Evolutionary conservation across 768 basidiomycete genomes (phyloP), one percentile per base, ranked within the genome.

Genomic region (Tephrocybe rancida): DNA sequence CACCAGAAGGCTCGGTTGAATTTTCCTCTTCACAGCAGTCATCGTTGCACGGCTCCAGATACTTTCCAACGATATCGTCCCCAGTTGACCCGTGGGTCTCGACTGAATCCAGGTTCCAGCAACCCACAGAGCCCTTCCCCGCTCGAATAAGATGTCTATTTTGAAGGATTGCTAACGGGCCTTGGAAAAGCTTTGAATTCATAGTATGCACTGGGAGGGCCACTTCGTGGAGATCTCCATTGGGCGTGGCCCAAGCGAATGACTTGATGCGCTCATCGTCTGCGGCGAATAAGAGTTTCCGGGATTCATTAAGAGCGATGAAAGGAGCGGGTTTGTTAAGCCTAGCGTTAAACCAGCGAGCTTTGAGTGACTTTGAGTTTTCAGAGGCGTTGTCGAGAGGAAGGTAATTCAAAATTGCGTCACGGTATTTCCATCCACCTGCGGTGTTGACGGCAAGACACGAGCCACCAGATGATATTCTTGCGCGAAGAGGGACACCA

Each of bases 251-350:
- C 66, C 72, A 75, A 3, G 55, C 54, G 55, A 69, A 80, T 0
- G 74, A 73, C 52, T 77, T 78, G 54, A 77, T 54, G 13, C 72
- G 58, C 14, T 61, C 53, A 9, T 34, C 38, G 50, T 78, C 75
- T 1, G 66, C 75, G 1, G 67, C 63, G 52, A 73, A 73, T 3
- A 77, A 59, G 9, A 78, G 68, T 34, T 69, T 72, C 29, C 70
- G 65, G 11, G 58, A 55, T 8, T 71, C 71, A 55, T 76, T 73
- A 10, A 67, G 56, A 1, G 58, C 55, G 9, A 64, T 44, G 21
- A 64, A 27, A 16, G 48, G 53, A 6, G 67, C 66, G 30, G 65
- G 51, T 5, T 57, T 49, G 3, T 58, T 51, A 3, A 74, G 60
- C 6, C 64, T 66, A 24, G 66, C 44, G 13, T 62, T 48, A 24